Evolutionary conservation across 108 stramenopile species (phyloP).

Genomic region (Stephanodiscus minutulus): DNA sequence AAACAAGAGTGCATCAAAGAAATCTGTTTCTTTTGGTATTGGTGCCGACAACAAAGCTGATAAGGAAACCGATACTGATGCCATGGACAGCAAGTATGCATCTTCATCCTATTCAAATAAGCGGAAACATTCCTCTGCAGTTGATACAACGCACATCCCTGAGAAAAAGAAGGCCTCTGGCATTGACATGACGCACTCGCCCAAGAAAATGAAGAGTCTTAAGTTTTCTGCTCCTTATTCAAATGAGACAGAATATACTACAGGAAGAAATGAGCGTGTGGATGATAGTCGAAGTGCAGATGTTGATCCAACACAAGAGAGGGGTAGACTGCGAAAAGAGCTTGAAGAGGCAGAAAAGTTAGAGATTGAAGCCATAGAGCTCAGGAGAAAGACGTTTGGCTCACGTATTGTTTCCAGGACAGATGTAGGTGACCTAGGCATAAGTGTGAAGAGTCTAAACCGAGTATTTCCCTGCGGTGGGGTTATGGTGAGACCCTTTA

Average conservation of each 20-base stretch:
- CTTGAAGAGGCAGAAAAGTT: conserved; percentile 60
- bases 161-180: conserved; percentile 25
- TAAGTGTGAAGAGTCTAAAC: conserved; percentile 81
- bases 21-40: conserved; percentile 15
- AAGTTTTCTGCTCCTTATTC: background rate
- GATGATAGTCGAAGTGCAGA: conserved; percentile 20
- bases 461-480: conserved; percentile 88
- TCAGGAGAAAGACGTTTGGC: conserved; percentile 79
- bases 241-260: background rate
- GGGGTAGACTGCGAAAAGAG: conserved; percentile 52
- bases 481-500: conserved; percentile 48
- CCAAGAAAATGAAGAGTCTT: background rate
- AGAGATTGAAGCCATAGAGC: conserved; percentile 62
- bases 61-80: conserved; percentile 5
- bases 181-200: too few species aligned
- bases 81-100: background rate
- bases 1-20: conserved; percentile 21
- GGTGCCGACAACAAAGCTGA: background rate
- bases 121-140: background rate
- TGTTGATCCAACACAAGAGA: conserved; percentile 43
- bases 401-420: conserved; percentile 85
- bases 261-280: background rate
- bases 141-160: conserved; percentile 2
- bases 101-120: conserved; percentile 8
- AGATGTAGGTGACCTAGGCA: conserved; percentile 85